phyloP scores from a whole-genome alignment of 257 asterid genomes.

The Penstemon barbatus region DNA sequence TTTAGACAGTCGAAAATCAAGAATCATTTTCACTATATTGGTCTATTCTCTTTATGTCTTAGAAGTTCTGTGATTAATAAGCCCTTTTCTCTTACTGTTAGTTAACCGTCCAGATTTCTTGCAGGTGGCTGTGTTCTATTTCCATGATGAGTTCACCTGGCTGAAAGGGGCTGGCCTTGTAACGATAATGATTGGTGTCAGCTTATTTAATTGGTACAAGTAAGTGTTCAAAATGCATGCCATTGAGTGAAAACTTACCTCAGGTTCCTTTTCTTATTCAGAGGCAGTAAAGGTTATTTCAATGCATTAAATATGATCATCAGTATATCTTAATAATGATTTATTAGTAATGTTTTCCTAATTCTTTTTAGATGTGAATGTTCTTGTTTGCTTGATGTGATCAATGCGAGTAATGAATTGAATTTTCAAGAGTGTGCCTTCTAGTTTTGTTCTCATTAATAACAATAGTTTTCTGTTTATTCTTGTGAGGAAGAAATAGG shows the following conservation, averaged over 20 bases:
- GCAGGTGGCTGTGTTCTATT: conserved; percentile 96
- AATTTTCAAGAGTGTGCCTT: neutral
- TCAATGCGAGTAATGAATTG: too few relatives aligned
- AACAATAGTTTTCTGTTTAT: neutral
- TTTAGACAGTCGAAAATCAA: neutral
- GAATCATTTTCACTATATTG: neutral
- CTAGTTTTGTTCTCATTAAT: neutral
- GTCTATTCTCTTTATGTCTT: neutral
- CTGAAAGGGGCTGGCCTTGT: conserved; percentile 84
- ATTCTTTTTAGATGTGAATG: neutral
- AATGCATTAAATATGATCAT: neutral
- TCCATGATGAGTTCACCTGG: conserved; percentile 89
- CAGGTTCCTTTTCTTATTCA: neutral
- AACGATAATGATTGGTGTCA: conserved; percentile 83
- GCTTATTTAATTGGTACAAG: conserved; percentile 99
- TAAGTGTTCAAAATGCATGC: conserved; percentile 53
- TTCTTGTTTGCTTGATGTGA: neutral
- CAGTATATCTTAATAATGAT: neutral
- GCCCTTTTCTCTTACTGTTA: neutral
- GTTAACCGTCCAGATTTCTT: conserved; percentile 21
- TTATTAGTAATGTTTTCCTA: neutral
- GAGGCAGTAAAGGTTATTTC: neutral
- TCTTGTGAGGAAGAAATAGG: neutral
- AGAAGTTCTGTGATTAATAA: neutral
- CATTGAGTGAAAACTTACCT: neutral